These are phyloP conservation scores for Arachis stenosperma DNA, from an alignment of 306 rosid genomes.

Conservation along the genomic window DNA sequence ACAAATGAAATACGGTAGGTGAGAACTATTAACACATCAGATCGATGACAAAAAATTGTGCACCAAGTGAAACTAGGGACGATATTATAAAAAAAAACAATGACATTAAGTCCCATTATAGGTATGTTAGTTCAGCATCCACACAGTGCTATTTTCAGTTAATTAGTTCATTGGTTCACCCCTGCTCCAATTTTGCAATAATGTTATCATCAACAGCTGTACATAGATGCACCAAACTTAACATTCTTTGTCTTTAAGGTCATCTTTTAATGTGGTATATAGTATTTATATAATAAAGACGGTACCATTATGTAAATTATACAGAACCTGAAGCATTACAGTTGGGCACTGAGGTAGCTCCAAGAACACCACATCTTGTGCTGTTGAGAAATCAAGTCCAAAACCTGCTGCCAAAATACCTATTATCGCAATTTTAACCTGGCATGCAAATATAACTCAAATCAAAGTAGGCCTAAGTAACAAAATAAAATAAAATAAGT, in stretches of 20 bases:
- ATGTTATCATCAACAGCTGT: constrained; percentile 18
- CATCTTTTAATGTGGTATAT: constrained; percentile 26
- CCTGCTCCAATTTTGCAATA: constrained; percentile 15
- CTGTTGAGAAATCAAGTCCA: constrained; percentile 94
- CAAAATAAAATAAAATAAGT: constrained; percentile 1
- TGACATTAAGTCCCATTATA: constrained; percentile 20
- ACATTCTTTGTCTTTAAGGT: constrained; percentile 24
- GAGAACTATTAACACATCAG: constrained; percentile 3
- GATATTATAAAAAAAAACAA: constrained; percentile 18
- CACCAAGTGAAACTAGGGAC: constrained; percentile 23
- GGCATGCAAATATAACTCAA: constrained; percentile 36
- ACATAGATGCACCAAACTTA: background rate
- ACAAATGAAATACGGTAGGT: constrained; percentile 11
- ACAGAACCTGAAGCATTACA: constrained; percentile 84
- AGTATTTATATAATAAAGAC: constrained; percentile 1
- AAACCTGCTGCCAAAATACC: constrained; percentile 93
- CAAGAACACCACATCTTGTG: constrained; percentile 89
- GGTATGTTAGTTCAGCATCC: constrained; percentile 6
- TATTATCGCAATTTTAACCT: constrained; percentile 90
- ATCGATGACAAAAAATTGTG: constrained; percentile 6
- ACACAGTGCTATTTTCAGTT: background rate
- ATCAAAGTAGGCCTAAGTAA: constrained; percentile 25
- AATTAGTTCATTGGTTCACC: background rate
- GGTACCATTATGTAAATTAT: constrained; percentile 25
- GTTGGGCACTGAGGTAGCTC: constrained; percentile 89